These are phyloP conservation scores for Botrytis sinoallii DNA, from an alignment of 2,329 filamentous ascomycete species.

Conservation along the genomic window DNA sequence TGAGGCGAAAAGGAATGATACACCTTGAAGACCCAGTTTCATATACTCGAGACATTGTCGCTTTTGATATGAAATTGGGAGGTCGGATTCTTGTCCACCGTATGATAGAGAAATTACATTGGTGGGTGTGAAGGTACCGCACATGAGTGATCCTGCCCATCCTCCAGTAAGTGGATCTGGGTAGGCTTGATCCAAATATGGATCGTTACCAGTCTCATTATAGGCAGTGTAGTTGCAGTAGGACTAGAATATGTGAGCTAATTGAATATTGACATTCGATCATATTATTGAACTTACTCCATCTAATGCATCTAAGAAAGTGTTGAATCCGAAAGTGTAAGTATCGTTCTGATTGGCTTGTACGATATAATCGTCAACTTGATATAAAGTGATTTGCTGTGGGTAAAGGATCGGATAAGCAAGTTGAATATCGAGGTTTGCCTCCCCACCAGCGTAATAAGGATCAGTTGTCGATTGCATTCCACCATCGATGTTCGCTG, in stretches of 20 bases:
- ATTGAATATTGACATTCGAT: constrained; percentile 22
- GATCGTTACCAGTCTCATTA: constrained; percentile 41
- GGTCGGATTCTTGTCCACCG: constrained; percentile 50
- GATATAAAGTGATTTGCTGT: constrained; percentile 40
- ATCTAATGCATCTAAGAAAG: constrained; percentile 47
- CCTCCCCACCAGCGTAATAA: constrained; percentile 35
- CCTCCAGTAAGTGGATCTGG: constrained; percentile 32
- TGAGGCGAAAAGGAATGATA: constrained; percentile 46
- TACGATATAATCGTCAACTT: constrained; percentile 41
- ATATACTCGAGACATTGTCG: constrained; percentile 50
- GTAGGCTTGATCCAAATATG: constrained; percentile 26
- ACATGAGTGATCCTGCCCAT: constrained; percentile 35
- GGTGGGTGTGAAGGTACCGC: constrained; percentile 41
- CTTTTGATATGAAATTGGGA: constrained; percentile 53
- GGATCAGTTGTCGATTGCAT: constrained; percentile 31
- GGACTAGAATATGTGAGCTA: constrained; percentile 29
- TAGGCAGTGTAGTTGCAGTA: constrained; percentile 44
- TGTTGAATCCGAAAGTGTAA: constrained; percentile 44
- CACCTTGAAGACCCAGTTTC: constrained; percentile 49
- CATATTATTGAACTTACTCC: constrained; percentile 30
- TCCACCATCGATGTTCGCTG: constrained; percentile 41
- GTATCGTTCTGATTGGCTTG: constrained; percentile 29
- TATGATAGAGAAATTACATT: constrained; percentile 56
- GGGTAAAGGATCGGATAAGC: constrained; percentile 42
- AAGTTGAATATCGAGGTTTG: constrained; percentile 39